These are phyloP conservation scores for Sclerotiophoma versabilis DNA, from an alignment of 2,329 filamentous ascomycete genomes.

Conservation along the genomic window DNA sequence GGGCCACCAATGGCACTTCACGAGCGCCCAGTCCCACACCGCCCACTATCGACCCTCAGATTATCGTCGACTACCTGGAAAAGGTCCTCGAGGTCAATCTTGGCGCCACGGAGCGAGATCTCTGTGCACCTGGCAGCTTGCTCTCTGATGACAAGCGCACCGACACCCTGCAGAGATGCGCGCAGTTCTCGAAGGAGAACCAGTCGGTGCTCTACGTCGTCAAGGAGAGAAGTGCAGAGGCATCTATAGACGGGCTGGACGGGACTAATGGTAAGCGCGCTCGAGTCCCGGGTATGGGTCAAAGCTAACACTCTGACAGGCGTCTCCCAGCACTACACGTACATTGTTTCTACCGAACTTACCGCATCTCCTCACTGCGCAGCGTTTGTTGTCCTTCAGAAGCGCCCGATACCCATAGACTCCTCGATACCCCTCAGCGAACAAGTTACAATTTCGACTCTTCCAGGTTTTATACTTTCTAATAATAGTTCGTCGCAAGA, in stretches of 20 bases:
- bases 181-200: slow-evolving; percentile 85
- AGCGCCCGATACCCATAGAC: slow-evolving; percentile 88
- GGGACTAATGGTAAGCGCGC: slow-evolving; percentile 40
- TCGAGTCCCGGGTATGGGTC: slow-evolving; percentile 10
- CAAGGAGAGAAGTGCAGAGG: slow-evolving; percentile 72
- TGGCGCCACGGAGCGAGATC: slow-evolving; percentile 70
- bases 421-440: slow-evolving; percentile 79
- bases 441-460: slow-evolving; percentile 91
- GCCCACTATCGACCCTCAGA: slow-evolving; percentile 54
- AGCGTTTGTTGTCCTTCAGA: slow-evolving; percentile 86
- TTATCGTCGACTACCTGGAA: slow-evolving; percentile 57
- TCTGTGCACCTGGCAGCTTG: slow-evolving; percentile 82
- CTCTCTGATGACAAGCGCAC: slow-evolving; percentile 73
- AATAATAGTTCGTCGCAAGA: slow-evolving; percentile 74
- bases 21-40: slow-evolving; percentile 47
- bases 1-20: slow-evolving; percentile 49
- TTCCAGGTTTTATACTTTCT: slow-evolving; percentile 80
- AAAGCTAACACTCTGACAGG: slow-evolving; percentile 53
- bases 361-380: slow-evolving; percentile 80
- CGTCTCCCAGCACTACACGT: slow-evolving; percentile 65
- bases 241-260: slow-evolving; percentile 40
- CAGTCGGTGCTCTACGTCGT: slow-evolving; percentile 90
- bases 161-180: slow-evolving; percentile 87
- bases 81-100: slow-evolving; percentile 58
- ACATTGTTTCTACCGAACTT: slow-evolving; percentile 82